phyloP scores from a whole-genome alignment of 2,329 filamentous ascomycete species.

The Penicillium sp. region DNA sequence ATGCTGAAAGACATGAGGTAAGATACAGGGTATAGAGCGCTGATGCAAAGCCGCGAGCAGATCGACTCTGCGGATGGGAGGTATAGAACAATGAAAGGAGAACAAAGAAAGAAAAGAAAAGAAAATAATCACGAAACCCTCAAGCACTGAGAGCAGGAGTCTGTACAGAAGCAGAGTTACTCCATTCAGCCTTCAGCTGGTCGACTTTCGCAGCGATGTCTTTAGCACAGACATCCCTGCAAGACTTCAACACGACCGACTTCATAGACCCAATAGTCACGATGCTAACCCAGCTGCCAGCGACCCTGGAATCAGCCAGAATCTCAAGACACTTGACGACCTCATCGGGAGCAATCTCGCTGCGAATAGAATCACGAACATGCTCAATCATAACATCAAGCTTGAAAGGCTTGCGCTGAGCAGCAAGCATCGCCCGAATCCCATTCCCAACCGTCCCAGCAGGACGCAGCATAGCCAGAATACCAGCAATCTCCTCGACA shows the following conservation, averaged over 20 bases:
- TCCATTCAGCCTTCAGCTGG: slow-evolving; percentile 31
- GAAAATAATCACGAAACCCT: slow-evolving; percentile 9
- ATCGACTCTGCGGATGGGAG: slow-evolving; percentile 25
- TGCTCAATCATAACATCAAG: slow-evolving; percentile 65
- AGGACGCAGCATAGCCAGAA: slow-evolving; percentile 64
- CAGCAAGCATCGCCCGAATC: slow-evolving; percentile 32
- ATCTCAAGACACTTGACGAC: slow-evolving; percentile 51
- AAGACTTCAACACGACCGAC: slow-evolving; percentile 51
- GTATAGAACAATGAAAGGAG: slow-evolving; percentile 21
- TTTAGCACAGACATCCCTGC: slow-evolving; percentile 36
- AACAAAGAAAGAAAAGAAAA: slow-evolving; percentile 14
- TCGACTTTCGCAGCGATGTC: slow-evolving; percentile 38
- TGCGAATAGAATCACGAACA: slow-evolving; percentile 66
- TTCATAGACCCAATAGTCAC: slow-evolving; percentile 49
- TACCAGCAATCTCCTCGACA: slow-evolving; percentile 67
- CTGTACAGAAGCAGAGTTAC: slow-evolving; percentile 19
- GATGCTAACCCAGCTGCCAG: slow-evolving; percentile 52
- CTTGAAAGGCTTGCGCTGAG: slow-evolving; percentile 64
- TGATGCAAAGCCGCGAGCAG: slow-evolving; percentile 29
- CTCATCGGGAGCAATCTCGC: slow-evolving; percentile 52
- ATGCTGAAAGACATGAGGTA: slow-evolving; percentile 19
- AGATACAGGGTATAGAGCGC: slow-evolving; percentile 30
- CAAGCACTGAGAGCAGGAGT: slow-evolving; percentile 13
- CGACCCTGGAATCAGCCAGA: slow-evolving; percentile 49
- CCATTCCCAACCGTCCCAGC: slow-evolving; percentile 35